Evolutionary conservation across 805 yeast species (phyloP).

Genomic region (Suhomyces vadensis): DNA sequence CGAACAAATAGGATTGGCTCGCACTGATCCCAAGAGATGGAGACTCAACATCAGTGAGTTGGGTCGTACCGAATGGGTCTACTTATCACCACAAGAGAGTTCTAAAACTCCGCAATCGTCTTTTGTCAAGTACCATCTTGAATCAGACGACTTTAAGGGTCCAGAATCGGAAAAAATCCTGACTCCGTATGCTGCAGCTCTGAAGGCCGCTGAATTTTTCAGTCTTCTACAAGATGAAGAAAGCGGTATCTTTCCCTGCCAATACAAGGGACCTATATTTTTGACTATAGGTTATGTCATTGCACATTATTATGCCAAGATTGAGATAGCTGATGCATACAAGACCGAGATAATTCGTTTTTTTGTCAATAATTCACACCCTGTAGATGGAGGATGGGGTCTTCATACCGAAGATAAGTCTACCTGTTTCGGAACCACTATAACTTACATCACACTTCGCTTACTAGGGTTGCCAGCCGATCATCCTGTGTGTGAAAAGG

Average conservation of each 20-base stretch:
- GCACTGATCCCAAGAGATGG: slow-evolving; percentile 76
- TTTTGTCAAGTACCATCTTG: slow-evolving; percentile 57
- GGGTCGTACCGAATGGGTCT: slow-evolving; percentile 86
- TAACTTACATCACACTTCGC: slow-evolving; percentile 82
- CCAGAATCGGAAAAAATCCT: slow-evolving; percentile 35
- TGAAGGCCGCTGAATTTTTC: slow-evolving; percentile 74
- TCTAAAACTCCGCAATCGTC: slow-evolving; percentile 50
- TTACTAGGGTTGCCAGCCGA: slow-evolving; percentile 71
- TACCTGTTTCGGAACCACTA: slow-evolving; percentile 91
- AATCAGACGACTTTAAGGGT: slow-evolving; percentile 35
- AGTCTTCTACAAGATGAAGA: slow-evolving; percentile 66
- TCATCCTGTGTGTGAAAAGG: slow-evolving; percentile 78
- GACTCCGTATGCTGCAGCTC: slow-evolving; percentile 61
- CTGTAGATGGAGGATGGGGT: slow-evolving; percentile 99
- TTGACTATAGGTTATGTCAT: slow-evolving; percentile 88
- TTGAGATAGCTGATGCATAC: slow-evolving; percentile 66
- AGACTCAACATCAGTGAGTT: slow-evolving; percentile 64
- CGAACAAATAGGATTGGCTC: slow-evolving; percentile 65
- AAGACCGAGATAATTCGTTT: slow-evolving; percentile 76
- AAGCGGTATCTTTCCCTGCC: slow-evolving; percentile 87
- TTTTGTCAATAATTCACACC: slow-evolving; percentile 88
- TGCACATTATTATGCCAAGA: slow-evolving; percentile 66
- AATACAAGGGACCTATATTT: slow-evolving; percentile 98
- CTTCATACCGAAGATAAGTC: slow-evolving; percentile 88
- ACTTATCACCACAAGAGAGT: slow-evolving; percentile 43